phyloP scores from a whole-genome alignment of 768 basidiomycete genomes.

The Kwoniella dendrophila region DNA sequence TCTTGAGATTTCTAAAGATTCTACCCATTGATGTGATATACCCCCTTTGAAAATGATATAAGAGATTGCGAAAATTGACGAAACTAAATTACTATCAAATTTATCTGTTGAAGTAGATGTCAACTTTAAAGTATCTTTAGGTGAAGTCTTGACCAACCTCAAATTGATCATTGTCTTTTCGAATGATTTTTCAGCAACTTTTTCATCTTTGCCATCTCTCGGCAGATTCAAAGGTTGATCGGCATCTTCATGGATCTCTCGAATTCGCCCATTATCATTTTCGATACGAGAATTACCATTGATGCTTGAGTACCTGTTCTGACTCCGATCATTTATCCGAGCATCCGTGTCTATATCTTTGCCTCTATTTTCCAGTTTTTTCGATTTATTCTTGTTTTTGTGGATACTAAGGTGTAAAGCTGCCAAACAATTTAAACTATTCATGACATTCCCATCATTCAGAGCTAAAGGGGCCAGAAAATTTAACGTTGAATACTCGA shows the following conservation, averaged over 20 bases:
- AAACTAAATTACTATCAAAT: not conserved
- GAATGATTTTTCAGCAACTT: not conserved
- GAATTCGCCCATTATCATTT: no score
- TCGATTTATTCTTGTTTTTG: not conserved
- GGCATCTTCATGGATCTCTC: not conserved
- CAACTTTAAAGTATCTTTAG: not conserved
- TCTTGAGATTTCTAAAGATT: not conserved
- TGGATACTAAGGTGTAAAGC: conserved; percentile 2
- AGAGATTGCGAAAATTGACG: not conserved
- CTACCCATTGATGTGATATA: not conserved
- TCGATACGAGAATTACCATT: no score
- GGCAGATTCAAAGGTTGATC: no score
- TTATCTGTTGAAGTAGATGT: not conserved
- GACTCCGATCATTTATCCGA: no score
- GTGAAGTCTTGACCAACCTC: not conserved
- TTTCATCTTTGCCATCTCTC: not conserved
- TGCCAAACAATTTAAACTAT: not conserved
- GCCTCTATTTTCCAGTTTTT: not conserved
- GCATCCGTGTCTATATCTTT: not conserved
- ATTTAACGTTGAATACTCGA: not conserved
- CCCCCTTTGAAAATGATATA: conserved; percentile 2
- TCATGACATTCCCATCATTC: not conserved
- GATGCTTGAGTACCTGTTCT: no score
- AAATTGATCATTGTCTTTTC: no score
- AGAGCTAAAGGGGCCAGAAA: not conserved